Evolutionary conservation across 768 basidiomycete species (phyloP), one percentile per base, ranked within the genome.

Genomic region (Collybia nuda): DNA sequence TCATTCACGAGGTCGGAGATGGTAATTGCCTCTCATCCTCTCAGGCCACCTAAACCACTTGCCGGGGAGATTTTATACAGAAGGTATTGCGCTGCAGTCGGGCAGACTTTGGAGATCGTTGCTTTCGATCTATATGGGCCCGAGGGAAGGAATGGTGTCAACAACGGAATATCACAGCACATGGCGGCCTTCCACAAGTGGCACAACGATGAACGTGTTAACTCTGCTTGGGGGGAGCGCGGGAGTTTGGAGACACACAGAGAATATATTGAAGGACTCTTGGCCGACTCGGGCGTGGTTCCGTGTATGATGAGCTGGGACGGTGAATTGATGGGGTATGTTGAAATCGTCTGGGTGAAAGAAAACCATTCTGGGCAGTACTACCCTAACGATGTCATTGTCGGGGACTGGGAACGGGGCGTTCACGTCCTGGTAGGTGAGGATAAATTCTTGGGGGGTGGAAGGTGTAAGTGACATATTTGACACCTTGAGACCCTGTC

Each of bases 1-100:
- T 65, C 69, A 1, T 78, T 76, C 67, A 80, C 79, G 12, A 66
- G 77, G 50, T 67, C 62, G 6, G 68, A 76, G 21, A 67, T 70
- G 47, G 76, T 80, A n/a, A 71, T 78, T 54, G 55, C 79, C n/a
- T 66, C 66, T 22, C 79, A 80, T 56, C 78, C 78, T n/a, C 62
- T 76, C n/a, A 70, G 78, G 11, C 79, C 78, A 2, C 62, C 72
- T 0, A 80, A 80, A 48, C 79, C 78, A 1, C 41, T 44, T 32
- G 59, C 68, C 17, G 63, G 76, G 40, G 55, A 73, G 59, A 49
- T 75, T 15, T 45, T 80, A n/a, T 80, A 79, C 65, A 67, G 51
- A 44, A 64, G 53, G 52, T 79, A 57, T 53, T 67, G 59, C 61
- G 65, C 62, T 47, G 54, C 50, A 50, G 66, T 62, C 54, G 61